phyloP scores from a whole-genome alignment of 2,329 filamentous ascomycete species.

The Aspergillus sp. region DNA sequence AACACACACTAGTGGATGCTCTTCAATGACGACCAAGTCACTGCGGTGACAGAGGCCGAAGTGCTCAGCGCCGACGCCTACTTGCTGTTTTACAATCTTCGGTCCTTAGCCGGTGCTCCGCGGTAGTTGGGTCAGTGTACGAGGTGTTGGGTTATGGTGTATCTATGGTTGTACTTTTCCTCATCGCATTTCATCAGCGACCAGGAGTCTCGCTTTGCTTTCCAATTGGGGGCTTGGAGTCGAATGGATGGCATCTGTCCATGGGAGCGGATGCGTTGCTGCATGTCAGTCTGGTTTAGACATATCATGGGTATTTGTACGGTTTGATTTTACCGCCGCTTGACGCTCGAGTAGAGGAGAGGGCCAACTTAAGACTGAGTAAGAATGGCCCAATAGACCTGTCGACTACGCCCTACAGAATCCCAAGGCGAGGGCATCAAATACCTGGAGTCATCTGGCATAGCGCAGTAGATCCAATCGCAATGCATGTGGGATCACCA shows the following conservation, averaged over 20 bases:
- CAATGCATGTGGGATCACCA: too few species aligned
- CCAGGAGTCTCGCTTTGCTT: constrained; percentile 9
- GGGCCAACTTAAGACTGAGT: too few species aligned
- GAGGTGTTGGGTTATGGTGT: neutral
- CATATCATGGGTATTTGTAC: neutral
- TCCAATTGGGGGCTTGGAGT: neutral
- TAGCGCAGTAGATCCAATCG: too few species aligned
- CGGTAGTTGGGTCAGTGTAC: constrained; percentile 4
- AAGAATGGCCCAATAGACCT: too few species aligned
- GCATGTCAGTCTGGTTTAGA: neutral
- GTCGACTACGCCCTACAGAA: too few species aligned
- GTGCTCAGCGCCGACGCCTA: constrained; percentile 86
- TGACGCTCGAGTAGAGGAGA: too few species aligned
- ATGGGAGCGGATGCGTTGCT: constrained; percentile 7
- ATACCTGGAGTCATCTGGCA: too few species aligned
- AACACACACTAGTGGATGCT: constrained; percentile 71
- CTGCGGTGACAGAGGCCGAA: constrained; percentile 76
- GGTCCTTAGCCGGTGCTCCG: constrained; percentile 24
- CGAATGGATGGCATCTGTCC: constrained; percentile 1
- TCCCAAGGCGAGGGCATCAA: too few species aligned
- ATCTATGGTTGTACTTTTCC: neutral
- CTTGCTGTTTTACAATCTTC: constrained; percentile 72
- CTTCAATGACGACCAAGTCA: constrained; percentile 93
- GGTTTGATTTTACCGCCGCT: neutral
- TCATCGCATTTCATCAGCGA: constrained; percentile 11